These are phyloP conservation scores for Eleusine coracana DNA, from an alignment of 176 grass and related monocot genomes.

Conservation along the genomic window DNA sequence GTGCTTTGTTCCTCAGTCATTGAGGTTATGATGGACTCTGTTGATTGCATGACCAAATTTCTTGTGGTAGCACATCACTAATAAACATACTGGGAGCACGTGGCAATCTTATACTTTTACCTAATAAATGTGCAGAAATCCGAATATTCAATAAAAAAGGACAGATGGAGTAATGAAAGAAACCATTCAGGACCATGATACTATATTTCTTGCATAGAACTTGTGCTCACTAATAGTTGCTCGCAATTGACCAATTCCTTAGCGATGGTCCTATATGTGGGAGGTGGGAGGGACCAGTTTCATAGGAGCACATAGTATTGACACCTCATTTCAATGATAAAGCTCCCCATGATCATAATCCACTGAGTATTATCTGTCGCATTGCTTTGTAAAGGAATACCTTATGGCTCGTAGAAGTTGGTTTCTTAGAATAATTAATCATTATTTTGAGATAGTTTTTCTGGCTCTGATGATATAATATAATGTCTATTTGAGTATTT, in stretches of 20 bases:
- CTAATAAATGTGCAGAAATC: too few relatives aligned
- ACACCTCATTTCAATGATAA: constrained; percentile 18
- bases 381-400: background rate
- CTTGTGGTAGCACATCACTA: background rate
- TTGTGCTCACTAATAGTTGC: background rate
- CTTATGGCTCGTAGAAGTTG: background rate
- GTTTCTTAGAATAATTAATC: background rate
- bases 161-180: background rate
- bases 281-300: background rate
- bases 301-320: background rate
- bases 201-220: constrained; percentile 17
- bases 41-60: background rate
- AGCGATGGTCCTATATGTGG: background rate
- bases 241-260: constrained; percentile 6
- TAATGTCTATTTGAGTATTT: constrained; percentile 15
- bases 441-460: background rate
- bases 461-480: constrained; percentile 17
- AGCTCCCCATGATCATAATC: background rate
- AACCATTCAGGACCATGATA: background rate
- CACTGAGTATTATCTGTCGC: background rate
- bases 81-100: too few relatives aligned
- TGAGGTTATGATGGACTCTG: background rate
- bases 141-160: background rate
- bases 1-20: background rate
- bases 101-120: too few relatives aligned